Base-by-base conservation (phyloP, 2,329 filamentous ascomycete species). In the Claviceps africana region DNA sequence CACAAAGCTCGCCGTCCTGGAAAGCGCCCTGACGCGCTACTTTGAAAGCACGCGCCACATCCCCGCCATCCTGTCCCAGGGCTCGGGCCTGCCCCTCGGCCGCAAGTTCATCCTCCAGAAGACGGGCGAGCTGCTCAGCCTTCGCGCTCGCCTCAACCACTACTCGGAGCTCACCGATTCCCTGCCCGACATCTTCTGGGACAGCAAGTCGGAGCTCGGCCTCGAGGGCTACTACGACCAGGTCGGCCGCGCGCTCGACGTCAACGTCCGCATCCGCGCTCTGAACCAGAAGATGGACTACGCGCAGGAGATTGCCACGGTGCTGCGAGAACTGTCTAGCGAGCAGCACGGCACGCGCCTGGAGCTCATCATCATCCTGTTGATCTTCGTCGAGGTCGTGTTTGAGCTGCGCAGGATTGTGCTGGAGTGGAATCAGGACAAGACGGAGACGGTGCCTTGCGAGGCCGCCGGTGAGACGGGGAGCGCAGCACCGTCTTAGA, bases 261-360 rank as follows among this genome's bases (percentile, higher is more conserved):
- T 97, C 25, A 86, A 87, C 35, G 87, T 93, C 28, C 79, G 93
- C 49, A 97, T 97, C 70, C 87, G 86, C 61, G 83, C 88, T 19
- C 70, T 97, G 59, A 98, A 98, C 66, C 88, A 95, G 70, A 95
- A 95, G 72, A 94, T 98, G 80, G 91, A 95, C 63, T 97, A 98
- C 65, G 93, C 91, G 1, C 87, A 93, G 62, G 91, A 97, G 67
- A 96, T 96, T 65, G 89, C 93, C 7, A 87, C 77, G 50, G 90
- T 97, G 17, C 70, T 97, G 55, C 77, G 93, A 53, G 88, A 96
- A 66, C 83, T 90, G 64, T 76, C 94, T 52, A 94, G 86, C 64
- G 90, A 97, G 72, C 88, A 88, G 65, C 89, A 97, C 64, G 86
- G 88, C 17, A 81, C 90, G 31, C 77, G 88, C 52, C 74, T 98